Conservation (phyloP, 192 early-diverging fungal genomes). For the Linnemannia schmuckeri region DNA sequence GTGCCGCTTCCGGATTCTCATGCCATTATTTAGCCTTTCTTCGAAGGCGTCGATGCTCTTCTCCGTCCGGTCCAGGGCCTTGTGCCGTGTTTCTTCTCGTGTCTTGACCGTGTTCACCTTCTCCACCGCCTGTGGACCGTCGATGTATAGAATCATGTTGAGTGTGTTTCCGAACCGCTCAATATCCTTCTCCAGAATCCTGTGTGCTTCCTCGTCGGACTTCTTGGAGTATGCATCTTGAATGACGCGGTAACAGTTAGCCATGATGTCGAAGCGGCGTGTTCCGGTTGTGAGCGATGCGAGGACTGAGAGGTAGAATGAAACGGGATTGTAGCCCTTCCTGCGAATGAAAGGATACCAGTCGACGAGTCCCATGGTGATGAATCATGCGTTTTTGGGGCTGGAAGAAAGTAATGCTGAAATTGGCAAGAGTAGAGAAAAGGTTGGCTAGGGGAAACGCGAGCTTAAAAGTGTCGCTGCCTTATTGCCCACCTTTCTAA, state of each 20-base stretch:
- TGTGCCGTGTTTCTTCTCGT: not conserved
- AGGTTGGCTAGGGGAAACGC: too few species aligned
- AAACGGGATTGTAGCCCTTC: constrained; percentile 4
- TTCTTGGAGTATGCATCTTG: not conserved
- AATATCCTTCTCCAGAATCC: constrained; percentile 11
- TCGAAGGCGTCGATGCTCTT: not conserved
- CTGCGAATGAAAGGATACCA: constrained; percentile 9
- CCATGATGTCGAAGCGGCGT: not conserved
- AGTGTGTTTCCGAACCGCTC: not conserved
- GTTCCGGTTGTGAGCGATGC: not conserved
- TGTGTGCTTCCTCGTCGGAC: too few species aligned
- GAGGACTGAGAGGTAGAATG: not conserved
- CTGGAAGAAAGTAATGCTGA: not conserved
- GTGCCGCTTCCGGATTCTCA: constrained; percentile 6
- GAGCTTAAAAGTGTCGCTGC: too few species aligned
- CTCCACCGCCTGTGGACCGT: not conserved
- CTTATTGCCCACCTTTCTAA: too few species aligned
- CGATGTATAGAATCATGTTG: constrained; percentile 1
- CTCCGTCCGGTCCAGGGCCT: not conserved
- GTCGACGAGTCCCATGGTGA: not conserved
- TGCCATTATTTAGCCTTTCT: not conserved
- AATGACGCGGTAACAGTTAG: constrained; percentile 6
- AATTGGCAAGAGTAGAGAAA: too few species aligned
- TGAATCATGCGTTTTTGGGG: not conserved
- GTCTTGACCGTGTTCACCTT: not conserved